A percentile compares a stretch with the other conserved stretches of the same genome.
These are phyloP conservation scores for Apiotrichum domesticum DNA, from an alignment of 1,284 basidiomycete species.

Conservation along the genomic window DNA sequence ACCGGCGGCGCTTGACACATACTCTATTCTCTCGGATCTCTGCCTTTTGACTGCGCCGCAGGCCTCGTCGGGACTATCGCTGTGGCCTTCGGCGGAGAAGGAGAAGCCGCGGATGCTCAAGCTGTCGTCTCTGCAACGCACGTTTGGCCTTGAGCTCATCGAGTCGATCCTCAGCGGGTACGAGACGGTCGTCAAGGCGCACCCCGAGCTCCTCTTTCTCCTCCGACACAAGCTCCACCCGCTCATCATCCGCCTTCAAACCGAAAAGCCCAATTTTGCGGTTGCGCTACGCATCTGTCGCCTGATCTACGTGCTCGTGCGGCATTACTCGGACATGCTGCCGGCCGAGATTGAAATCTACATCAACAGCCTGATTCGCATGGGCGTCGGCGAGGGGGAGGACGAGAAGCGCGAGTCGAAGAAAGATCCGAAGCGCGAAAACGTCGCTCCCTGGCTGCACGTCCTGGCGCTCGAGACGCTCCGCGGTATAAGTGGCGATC, in stretches of 20 bases:
- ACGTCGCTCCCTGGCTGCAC: constrained; percentile 69
- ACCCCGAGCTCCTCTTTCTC: constrained; percentile 73
- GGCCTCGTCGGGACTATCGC: constrained; percentile 18
- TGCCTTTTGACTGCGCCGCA: constrained; percentile 62
- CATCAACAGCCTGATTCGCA: constrained; percentile 68
- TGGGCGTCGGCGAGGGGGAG: constrained; percentile 62
- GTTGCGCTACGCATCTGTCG: constrained; percentile 84
- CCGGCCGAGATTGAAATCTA: constrained; percentile 77
- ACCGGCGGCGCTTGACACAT: constrained; percentile 79
- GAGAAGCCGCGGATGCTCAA: constrained; percentile 79
- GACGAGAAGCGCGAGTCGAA: constrained; percentile 28
- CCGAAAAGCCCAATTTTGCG: constrained; percentile 76
- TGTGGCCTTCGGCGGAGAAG: constrained; percentile 36
- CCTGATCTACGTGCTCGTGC: constrained; percentile 87
- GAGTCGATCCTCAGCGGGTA: constrained; percentile 97
- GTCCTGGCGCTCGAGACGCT: constrained; percentile 87
- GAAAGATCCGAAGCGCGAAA: constrained; percentile 7
- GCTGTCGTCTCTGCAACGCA: constrained; percentile 79
- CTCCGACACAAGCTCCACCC: constrained; percentile 85
- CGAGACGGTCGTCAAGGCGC: constrained; percentile 79
- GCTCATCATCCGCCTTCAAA: constrained; percentile 75
- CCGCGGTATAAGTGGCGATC: constrained; percentile 78
- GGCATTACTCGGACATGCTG: constrained; percentile 80
- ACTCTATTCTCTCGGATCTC: constrained; percentile 79
- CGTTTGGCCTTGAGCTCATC: constrained; percentile 90